Base-by-base conservation (phyloP, 805 yeast species). In the Yarrowia hollandica region DNA sequence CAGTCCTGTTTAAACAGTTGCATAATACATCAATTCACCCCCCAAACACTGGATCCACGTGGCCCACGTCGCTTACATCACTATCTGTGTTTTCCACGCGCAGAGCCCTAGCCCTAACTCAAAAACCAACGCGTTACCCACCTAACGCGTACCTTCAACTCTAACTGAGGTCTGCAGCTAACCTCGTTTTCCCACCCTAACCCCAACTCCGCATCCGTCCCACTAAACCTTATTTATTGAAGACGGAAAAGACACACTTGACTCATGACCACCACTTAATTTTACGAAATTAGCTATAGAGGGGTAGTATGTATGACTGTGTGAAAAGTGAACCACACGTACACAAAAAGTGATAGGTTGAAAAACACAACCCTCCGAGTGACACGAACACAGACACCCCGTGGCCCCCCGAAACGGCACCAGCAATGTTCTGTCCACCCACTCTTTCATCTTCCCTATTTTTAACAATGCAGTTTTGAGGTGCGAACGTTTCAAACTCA, bases 401-500 rank as follows among this genome's bases (percentile, higher is more conserved):
- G n/a, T n/a, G n/a, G n/a, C n/a, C n/a, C n/a, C n/a, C n/a, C n/a
- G n/a, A n/a, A n/a, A n/a, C n/a, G n/a, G n/a, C n/a, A n/a, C n/a
- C n/a, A n/a, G n/a, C 10, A 10, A 25, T 25, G 28, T 7, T 25
- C 10, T 25, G 9, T 7, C 28, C 6, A 25, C 6, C 28, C 28
- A 7, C 9, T 7, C 10, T 25, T 25, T 25, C 28, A 25, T 10
- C 28, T 10, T 10, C 28, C 16, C 50, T 42, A 42, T 42, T 42
- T 42, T 42, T 42, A 42, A 28, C 50, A 26, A 25, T 42, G 50
- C 50, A 28, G 35, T 26, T 28, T 28, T 42, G 25, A 42, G 50
- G 50, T 25, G 50, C 50, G 50, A 42, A 42, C 50, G 50, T 42
- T 42, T 42, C 50, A 42, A 42, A 42, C 50, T 42, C 34, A 11